Percentiles rank a stretch among this genome's conserved stretches.
phyloP scores from a whole-genome alignment of 345 rosid species.

The Gossypium thurberi region DNA sequence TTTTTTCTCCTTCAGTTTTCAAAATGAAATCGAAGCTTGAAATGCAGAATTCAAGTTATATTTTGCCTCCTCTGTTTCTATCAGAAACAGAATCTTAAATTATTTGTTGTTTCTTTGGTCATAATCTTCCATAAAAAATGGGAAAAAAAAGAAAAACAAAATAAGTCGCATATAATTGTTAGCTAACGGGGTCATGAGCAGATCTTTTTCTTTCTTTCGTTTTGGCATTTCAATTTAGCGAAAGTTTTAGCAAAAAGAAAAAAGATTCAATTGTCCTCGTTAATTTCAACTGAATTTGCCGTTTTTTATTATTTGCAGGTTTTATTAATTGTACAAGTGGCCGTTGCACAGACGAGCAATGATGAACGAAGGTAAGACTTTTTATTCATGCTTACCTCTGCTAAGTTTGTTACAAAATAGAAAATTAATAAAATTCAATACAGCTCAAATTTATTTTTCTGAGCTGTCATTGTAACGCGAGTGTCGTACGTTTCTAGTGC shows the following conservation, averaged over 20 bases:
- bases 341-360: constrained; percentile 38
- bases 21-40: not conserved
- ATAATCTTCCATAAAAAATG: not conserved
- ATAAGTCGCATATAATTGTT: not conserved
- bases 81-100: not conserved
- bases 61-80: not conserved
- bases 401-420: not conserved
- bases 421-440: not conserved
- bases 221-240: not conserved
- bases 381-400: not conserved
- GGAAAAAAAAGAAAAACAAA: not conserved
- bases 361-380: constrained; percentile 10
- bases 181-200: not conserved
- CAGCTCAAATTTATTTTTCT: not conserved
- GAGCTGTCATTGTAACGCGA: not conserved
- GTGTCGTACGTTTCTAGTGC: not conserved
- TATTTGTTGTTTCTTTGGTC: not conserved
- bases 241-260: not conserved
- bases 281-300: constrained; percentile 11
- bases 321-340: constrained; percentile 21
- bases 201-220: too few species aligned
- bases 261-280: not conserved
- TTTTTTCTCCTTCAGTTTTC: not conserved
- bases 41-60: not conserved
- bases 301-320: constrained; percentile 36